phyloP scores from a whole-genome alignment of 352 stramenopile species.

The Globisporangium polare region DNA sequence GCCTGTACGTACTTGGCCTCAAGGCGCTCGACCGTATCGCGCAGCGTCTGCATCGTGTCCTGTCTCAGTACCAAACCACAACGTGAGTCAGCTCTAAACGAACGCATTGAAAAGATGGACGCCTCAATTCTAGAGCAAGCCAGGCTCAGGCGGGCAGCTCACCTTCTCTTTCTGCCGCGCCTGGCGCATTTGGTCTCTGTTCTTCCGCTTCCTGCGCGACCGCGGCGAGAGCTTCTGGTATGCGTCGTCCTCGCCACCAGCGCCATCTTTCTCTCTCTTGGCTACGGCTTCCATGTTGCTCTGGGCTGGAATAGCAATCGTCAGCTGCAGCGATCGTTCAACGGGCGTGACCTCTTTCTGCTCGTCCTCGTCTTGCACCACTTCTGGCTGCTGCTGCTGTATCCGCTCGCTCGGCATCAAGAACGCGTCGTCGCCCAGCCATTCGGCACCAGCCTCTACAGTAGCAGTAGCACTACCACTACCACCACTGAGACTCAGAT shows the following conservation, averaged over 20 bases:
- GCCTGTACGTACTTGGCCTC: slow-evolving; percentile 29
- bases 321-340: background rate
- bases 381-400: background rate
- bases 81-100: no score
- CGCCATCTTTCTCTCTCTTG: background rate
- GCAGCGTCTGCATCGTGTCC: slow-evolving; percentile 46
- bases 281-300: background rate
- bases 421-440: background rate
- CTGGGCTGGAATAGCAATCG: background rate
- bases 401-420: background rate
- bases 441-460: background rate
- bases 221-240: slow-evolving; percentile 34
- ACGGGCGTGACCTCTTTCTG: background rate
- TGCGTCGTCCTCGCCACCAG: background rate
- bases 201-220: slow-evolving; percentile 43
- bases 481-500: background rate
- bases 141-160: background rate
- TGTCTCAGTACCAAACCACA: no score
- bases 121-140: no score
- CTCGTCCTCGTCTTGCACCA: background rate
- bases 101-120: no score
- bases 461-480: background rate
- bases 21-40: slow-evolving; percentile 41
- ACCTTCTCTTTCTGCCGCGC: slow-evolving; percentile 43
- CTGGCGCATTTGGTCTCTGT: slow-evolving; percentile 51